Conservation (phyloP, 1,284 basidiomycete genomes). For the Pseudozyma flocculosa region DNA sequence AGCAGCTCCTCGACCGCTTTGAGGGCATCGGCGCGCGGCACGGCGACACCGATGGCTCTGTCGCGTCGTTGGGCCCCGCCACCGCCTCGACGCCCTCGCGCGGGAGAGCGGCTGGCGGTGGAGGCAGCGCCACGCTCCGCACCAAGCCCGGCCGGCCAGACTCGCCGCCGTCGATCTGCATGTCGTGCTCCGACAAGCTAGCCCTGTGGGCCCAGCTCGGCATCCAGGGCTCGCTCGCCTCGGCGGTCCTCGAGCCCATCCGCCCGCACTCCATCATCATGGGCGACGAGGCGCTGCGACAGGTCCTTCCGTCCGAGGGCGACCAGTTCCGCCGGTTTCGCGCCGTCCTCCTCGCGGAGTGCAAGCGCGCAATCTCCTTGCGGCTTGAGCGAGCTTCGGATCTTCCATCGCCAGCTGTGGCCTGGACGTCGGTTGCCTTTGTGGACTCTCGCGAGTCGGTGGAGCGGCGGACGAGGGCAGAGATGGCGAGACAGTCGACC, state of each 20-base stretch:
- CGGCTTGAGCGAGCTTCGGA: too few species aligned
- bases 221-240: slow-evolving; percentile 38
- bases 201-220: slow-evolving; percentile 35
- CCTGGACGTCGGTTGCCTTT: neutral
- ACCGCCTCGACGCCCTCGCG: too few species aligned
- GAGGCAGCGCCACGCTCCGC: slow-evolving; percentile 13
- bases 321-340: slow-evolving; percentile 2
- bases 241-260: slow-evolving; percentile 21
- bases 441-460: neutral
- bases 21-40: too few species aligned
- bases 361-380: slow-evolving; percentile 10
- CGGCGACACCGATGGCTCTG: too few species aligned
- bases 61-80: too few species aligned
- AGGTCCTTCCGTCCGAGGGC: slow-evolving; percentile 12
- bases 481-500: neutral
- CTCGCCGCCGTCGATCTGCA: slow-evolving; percentile 30
- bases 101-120: too few species aligned
- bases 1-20: slow-evolving; percentile 6
- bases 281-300: slow-evolving; percentile 12
- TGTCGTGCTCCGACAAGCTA: slow-evolving; percentile 48
- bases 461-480: neutral
- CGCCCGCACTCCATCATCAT: slow-evolving; percentile 21
- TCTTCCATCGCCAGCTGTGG: too few species aligned
- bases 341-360: slow-evolving; percentile 5
- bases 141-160: slow-evolving; percentile 46